Evolutionary conservation across 495 filamentous ascomycete genomes (phyloP), one percentile per base, ranked within the genome.

Genomic region (Aspergillus incahuasiensis): DNA sequence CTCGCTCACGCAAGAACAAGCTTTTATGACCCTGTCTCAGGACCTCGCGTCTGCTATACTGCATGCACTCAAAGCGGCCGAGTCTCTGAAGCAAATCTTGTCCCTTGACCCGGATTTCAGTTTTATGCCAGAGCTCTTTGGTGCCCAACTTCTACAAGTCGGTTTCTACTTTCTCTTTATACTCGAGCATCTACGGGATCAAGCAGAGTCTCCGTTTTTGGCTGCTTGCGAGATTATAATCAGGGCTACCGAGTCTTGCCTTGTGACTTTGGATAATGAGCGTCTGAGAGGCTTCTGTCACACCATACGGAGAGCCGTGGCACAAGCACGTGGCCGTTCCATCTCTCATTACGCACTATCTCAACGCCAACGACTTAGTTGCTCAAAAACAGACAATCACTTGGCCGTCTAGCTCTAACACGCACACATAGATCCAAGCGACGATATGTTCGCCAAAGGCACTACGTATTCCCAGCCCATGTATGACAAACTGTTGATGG

Each of bases 81-180:
- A 90, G 67, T 87, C 89, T 16, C 83, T 91, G 56, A 84, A 82
- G 69, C 85, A 89, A 60, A 89, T 92, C 50, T 78, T 92, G 18
- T 85, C 90, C 55, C 87, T 84, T 63, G 89, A 92, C 66, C 86
- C 89, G 0, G 88, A 90, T 41, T 77, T 91, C 39, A 89, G 88
- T 62, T 91, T 91, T 69, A 92, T 91, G 86, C 89, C 89, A 3
- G 90, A 90, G 73, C 89, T 92, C 66, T 92, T 91, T 64, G 88
- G 89, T 45, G 90, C 91, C 59, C 90, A 91, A 61, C 77, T 92
- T 0, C 73, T 92, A 3, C 89, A 91, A 63, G 87, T 88, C 8
- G 90, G 87, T 35, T 92, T 91, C 68, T 70, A 92, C 12, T 74
- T 92, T 0, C 79, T 92, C 1, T 76, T 91, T 20, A 90, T 91